Evolutionary conservation across 73 alveolate genomes (phyloP), one percentile per base, ranked within the genome.

Genomic region (Paramecium pentaurelia): DNA sequence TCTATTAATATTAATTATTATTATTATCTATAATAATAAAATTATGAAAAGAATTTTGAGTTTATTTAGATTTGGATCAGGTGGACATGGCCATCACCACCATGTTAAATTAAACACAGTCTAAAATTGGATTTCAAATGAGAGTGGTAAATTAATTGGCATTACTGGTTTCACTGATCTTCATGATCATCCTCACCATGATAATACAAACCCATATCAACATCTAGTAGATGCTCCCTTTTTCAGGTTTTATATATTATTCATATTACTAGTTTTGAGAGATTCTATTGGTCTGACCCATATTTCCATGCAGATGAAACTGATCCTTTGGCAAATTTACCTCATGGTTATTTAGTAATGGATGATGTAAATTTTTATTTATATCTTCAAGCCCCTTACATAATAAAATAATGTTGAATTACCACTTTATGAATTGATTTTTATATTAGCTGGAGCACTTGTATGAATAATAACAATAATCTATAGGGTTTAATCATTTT

Each of bases 181-280:
- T 2, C 86, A 89, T 44, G 75, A 89, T 18, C 94, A 89, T 28
- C 94, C 45, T 38, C 94, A 89, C 38, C 86, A 89, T 18, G 94
- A 89, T 54, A 45, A 70, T 47, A 89, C 94, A 12, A 83, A 89
- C 28, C 94, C 94, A 71, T 89, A 42, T 40, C 64, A 68, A 60
- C 94, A 89, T 71, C 85, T 89, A 9, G 84, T 64, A 16, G 91
- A 73, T 25, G 90, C 88, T 42, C 93, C 93, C 30, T 42, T 68
- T 49, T 68, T 87, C 60, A 49, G 86, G 93, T 87, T 38, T 42
- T n/a, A 16, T 4, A 36, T 40, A 14, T 20, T 1, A 38, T 18
- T n/a, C 9, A n/a, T 36, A 42, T 89, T 0, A 1, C 1, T 44
- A 89, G 94, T 32, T 89, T 89, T 64, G 91, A 71, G 58, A 70